Evolutionary conservation across 2,329 filamentous ascomycete genomes (phyloP).

Genomic region (Grosmannia huntii): DNA sequence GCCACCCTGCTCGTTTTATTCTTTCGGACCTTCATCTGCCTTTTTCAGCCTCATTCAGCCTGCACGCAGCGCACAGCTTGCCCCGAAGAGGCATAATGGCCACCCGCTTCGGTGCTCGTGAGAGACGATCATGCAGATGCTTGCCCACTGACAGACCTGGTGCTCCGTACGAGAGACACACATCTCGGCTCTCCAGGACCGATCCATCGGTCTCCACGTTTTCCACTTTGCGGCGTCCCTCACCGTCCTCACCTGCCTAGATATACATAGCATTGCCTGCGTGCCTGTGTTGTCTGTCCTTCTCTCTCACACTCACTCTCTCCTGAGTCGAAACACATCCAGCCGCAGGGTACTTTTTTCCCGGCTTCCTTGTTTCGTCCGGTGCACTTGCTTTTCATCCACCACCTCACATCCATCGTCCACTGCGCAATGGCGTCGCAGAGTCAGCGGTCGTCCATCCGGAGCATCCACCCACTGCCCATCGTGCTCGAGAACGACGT

Average conservation of each 20-base stretch:
- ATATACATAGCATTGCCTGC: not conserved
- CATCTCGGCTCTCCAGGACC: not conserved
- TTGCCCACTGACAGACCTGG: not conserved
- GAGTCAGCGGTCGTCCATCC: constrained; percentile 14
- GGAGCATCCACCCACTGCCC: constrained; percentile 20
- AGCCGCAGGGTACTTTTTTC: not conserved
- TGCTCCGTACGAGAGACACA: not conserved
- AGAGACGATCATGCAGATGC: not conserved
- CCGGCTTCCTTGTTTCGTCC: not conserved
- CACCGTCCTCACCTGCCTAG: no score
- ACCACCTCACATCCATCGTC: not conserved
- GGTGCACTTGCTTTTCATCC: not conserved
- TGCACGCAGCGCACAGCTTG: not conserved
- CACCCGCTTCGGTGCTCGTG: not conserved
- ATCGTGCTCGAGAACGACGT: constrained; percentile 24
- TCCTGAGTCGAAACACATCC: not conserved
- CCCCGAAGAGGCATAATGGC: not conserved
- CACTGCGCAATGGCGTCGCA: not conserved
- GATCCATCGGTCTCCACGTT: not conserved
- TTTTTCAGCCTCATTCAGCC: not conserved
- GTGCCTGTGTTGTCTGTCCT: not conserved
- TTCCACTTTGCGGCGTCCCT: not conserved
- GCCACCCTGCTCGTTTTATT: not conserved
- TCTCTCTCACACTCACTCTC: not conserved
- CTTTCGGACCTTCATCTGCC: not conserved